phyloP scores from a whole-genome alignment of 139 green algal genomes.

The Chlorella sp. region DNA sequence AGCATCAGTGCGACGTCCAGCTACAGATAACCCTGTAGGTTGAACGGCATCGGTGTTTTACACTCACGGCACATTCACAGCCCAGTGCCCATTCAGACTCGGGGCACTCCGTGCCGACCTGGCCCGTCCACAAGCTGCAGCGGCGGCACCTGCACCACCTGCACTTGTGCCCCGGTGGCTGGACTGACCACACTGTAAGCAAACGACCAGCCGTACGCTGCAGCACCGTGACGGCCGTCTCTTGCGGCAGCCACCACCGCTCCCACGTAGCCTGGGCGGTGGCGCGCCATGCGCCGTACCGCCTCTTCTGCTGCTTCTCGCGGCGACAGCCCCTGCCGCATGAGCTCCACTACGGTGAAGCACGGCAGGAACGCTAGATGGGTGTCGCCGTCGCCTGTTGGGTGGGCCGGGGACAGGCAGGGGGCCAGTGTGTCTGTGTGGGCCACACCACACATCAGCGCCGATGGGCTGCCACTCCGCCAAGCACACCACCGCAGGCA shows the following conservation, averaged over 20 bases:
- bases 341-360: conserved; percentile 74
- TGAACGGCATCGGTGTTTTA: no score
- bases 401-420: no score
- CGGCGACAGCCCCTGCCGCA: conserved; percentile 64
- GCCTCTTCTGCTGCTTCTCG: conserved; percentile 63
- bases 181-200: background rate
- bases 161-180: background rate
- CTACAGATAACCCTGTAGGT: no score
- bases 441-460: no score
- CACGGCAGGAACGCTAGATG: conserved; percentile 86
- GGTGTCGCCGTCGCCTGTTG: conserved; percentile 72
- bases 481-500: no score
- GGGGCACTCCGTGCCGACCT: no score
- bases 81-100: no score
- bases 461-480: no score
- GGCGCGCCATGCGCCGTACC: conserved; percentile 53
- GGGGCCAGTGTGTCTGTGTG: no score
- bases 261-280: conserved; percentile 55
- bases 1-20: no score
- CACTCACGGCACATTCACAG: no score
- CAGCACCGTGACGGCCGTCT: conserved; percentile 49
- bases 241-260: conserved; percentile 56
- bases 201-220: conserved; percentile 47
- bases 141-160: background rate
- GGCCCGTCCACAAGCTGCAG: background rate